Conservation (phyloP, 169 alveolate species). For the Plasmodium billcollinsi region DNA sequence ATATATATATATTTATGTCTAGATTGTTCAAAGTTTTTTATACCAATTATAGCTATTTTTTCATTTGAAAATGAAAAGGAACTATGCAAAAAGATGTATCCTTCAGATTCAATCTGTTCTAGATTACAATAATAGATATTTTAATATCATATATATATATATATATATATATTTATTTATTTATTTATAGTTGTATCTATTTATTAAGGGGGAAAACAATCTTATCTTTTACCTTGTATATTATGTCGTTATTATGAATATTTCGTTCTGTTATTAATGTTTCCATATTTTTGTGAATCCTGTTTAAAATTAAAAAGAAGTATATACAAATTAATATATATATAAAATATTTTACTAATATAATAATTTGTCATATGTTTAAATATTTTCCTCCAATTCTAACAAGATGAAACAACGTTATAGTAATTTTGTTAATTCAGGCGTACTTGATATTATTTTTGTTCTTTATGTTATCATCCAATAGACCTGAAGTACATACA, state of each 20-base stretch:
- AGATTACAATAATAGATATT: conserved; percentile 2
- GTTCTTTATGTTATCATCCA: conserved; percentile 15
- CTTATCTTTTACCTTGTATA: conserved; percentile 37
- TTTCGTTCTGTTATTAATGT: conserved; percentile 20
- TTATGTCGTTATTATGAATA: conserved; percentile 38
- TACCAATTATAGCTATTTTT: conserved; percentile 66
- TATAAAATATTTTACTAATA: background rate
- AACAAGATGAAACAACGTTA: background rate
- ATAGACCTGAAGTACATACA: conserved; percentile 23
- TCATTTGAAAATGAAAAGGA: conserved; percentile 56
- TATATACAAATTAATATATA: background rate
- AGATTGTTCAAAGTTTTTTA: background rate
- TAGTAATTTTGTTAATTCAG: background rate
- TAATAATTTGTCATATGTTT: background rate
- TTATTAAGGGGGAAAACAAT: background rate
- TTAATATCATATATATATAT: background rate
- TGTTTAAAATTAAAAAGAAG: background rate
- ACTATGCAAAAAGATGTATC: conserved; percentile 33
- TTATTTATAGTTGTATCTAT: too few relatives aligned
- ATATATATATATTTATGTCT: background rate
- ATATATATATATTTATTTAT: too few relatives aligned
- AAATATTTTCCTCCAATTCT: background rate
- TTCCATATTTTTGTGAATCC: conserved; percentile 13
- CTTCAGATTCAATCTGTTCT: conserved; percentile 64
- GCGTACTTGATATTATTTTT: conserved; percentile 12